These are phyloP conservation scores for Ramaria sp. DNA, from an alignment of 768 basidiomycete genomes.

Conservation along the genomic window DNA sequence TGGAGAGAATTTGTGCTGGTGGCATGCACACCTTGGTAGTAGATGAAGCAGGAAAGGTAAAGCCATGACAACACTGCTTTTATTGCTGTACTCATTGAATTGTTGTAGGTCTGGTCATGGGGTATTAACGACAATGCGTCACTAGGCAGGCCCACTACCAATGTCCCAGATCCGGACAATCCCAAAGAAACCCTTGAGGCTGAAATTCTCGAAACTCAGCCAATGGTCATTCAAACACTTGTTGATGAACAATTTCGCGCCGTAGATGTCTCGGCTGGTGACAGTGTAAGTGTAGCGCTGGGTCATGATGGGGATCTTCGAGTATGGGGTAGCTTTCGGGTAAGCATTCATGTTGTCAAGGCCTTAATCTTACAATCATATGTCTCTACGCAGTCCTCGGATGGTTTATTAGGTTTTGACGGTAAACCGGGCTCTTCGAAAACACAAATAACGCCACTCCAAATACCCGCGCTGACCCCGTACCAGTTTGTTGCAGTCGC, in stretches of 20 bases:
- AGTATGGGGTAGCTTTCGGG: conserved; percentile 34
- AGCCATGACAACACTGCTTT: background rate
- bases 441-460: conserved; percentile 9
- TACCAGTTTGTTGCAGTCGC: conserved; percentile 11
- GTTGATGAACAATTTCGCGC: conserved; percentile 31
- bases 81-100: background rate
- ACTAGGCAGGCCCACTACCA: conserved; percentile 23
- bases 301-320: conserved; percentile 29
- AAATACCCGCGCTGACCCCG: conserved; percentile 22
- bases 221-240: conserved; percentile 23
- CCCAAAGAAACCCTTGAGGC: conserved; percentile 18
- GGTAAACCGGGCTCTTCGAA: conserved; percentile 9
- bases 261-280: conserved; percentile 30
- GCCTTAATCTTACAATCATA: background rate
- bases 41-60: conserved; percentile 31
- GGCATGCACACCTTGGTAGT: conserved; percentile 40
- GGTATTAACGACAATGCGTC: conserved; percentile 27
- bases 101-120: conserved; percentile 17
- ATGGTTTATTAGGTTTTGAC: conserved; percentile 11
- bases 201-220: conserved; percentile 27
- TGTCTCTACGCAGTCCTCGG: conserved; percentile 7
- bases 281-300: conserved; percentile 31
- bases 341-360: background rate
- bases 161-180: conserved; percentile 23
- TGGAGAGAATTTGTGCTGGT: conserved; percentile 30